Conservation (phyloP, 2,329 filamentous ascomycete species). For the Neofusicoccum parvum region DNA sequence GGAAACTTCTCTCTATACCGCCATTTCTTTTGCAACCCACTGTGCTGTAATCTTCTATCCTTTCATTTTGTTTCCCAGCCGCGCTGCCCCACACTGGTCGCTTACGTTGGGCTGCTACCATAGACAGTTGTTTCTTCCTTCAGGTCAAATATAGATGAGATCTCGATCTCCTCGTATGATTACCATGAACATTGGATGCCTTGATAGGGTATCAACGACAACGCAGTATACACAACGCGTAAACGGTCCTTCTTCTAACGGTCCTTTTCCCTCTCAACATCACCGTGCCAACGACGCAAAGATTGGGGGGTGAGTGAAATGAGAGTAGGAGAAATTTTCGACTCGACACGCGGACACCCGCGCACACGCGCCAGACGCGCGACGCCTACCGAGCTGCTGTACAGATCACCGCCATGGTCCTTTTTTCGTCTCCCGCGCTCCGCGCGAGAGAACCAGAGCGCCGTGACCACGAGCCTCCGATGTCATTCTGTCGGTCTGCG, state of each 20-base stretch:
- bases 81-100: neutral
- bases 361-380: no score
- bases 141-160: neutral
- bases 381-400: no score
- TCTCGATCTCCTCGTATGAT: neutral
- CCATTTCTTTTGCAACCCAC: no score
- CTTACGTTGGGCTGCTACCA: neutral
- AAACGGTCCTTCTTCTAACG: neutral
- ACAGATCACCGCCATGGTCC: no score
- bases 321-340: neutral
- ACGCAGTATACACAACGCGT: no score
- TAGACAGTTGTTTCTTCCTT: neutral
- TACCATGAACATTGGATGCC: neutral
- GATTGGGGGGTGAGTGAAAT: neutral
- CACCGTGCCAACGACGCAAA: neutral
- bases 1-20: no score
- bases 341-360: neutral
- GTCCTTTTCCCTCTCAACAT: neutral
- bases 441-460: neutral
- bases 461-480: neutral
- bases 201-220: neutral
- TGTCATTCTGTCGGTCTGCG: constrained; percentile 10
- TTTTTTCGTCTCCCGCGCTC: neutral
- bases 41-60: no score
- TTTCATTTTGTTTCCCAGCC: no score